Base-by-base conservation (phyloP, 2,329 filamentous ascomycete species). In the Colletotrichum sp. region DNA sequence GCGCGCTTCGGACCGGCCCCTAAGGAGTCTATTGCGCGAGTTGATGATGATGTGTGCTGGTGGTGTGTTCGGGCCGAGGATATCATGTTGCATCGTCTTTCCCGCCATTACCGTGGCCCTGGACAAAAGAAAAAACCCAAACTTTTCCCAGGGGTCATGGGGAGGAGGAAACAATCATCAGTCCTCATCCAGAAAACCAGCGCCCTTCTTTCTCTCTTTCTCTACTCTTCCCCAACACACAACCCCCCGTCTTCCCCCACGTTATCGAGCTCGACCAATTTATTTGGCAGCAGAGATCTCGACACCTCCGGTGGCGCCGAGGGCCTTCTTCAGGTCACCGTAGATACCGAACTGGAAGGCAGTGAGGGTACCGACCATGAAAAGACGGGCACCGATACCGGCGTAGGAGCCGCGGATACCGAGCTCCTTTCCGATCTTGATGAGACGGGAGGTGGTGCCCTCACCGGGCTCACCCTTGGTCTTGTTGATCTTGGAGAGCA, bases 401-500 rank as follows among this genome's bases (percentile, higher is more conserved):
- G 90, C 88, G 89, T 93, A 98, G 72, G 92, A 94, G 81, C 95
- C 95, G 81, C 90, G 90, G 85, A 98, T 78, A 84, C 95, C 95
- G 82, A 98, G 94, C 88, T 98, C 95, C 88, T 93, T 94, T 81
- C 88, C 95, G 83, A 98, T 98, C 93, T 97, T 97, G 90, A 96
- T 90, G 83, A 98, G 88, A 87, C 95, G 93, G 86, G 89, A 91
- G 84, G 91, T 91, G 82, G 94, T 97, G 83, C 95, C 92, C 90
- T 98, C 95, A 90, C 95, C 95, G 80, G 95, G 95, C 77, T 92
- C 89, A 88, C 95, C 95, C 90, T 95, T 93, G 88, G 94, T 95
- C 94, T 97, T 97, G 94, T 98, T 98, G 91, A 98, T 97, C 92
- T 96, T 97, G 89, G 92, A 94, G 79, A 98, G 93, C 95, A 98